phyloP scores from a whole-genome alignment of 2,329 filamentous ascomycete species.

The Aspergillus cejpii region DNA sequence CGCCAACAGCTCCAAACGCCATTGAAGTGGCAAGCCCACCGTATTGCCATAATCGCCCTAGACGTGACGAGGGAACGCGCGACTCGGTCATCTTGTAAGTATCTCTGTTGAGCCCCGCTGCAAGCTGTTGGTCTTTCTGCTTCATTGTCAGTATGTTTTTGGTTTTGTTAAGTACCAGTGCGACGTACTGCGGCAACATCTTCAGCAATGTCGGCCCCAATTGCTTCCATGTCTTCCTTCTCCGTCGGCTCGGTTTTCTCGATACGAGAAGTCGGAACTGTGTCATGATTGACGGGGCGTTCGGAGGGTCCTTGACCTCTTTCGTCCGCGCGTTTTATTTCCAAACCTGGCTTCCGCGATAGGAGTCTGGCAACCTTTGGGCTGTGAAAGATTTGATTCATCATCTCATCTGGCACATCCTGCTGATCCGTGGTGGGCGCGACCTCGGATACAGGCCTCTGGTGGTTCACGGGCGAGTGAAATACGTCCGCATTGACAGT shows the following conservation, averaged over 20 bases:
- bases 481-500: constrained; percentile 53
- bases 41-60: constrained; percentile 92
- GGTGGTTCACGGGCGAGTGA: constrained; percentile 34
- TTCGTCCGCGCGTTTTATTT: constrained; percentile 1
- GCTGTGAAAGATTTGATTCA: constrained; percentile 57
- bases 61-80: constrained; percentile 75
- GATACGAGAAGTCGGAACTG: neutral
- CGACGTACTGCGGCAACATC: constrained; percentile 7
- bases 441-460: constrained; percentile 7
- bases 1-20: constrained; percentile 84
- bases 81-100: constrained; percentile 76
- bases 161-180: neutral
- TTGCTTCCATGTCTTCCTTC: constrained; percentile 37
- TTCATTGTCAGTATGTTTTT: constrained; percentile 4
- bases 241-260: constrained; percentile 12
- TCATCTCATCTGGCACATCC: constrained; percentile 51
- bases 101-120: constrained; percentile 23
- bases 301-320: neutral
- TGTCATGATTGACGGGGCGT: neutral
- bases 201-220: constrained; percentile 16
- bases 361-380: constrained; percentile 52
- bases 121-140: constrained; percentile 13
- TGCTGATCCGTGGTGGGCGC: constrained; percentile 33
- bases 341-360: constrained; percentile 37
- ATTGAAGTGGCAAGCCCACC: constrained; percentile 88